Percentiles rank a stretch among this genome's conserved stretches.
phyloP scores from a whole-genome alignment of 306 rosid species.

The Castanea crenata region DNA sequence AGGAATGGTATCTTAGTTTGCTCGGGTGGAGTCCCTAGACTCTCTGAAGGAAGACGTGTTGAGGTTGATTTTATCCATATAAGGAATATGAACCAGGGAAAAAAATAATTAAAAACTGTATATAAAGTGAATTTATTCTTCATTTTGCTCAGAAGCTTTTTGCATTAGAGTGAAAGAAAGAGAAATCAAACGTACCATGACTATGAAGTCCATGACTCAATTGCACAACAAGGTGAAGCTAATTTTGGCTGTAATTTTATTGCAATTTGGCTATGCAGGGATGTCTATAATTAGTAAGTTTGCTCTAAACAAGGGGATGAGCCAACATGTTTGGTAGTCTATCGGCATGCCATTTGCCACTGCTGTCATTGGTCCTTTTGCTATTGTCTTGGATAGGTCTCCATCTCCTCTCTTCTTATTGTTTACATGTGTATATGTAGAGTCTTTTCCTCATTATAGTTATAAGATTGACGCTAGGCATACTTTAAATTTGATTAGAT shows the following conservation, averaged over 20 bases:
- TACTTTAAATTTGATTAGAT: too few species aligned
- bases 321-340: constrained; percentile 47
- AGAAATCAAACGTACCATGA: constrained; percentile 1
- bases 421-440: not conserved
- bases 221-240: constrained; percentile 25
- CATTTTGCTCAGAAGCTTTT: too few species aligned
- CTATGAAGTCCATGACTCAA: constrained; percentile 8
- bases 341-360: constrained; percentile 46
- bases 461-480: too few species aligned
- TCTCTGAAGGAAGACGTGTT: too few species aligned
- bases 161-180: not conserved
- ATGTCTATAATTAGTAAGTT: constrained; percentile 33
- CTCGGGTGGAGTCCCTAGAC: too few species aligned
- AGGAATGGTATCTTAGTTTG: too few species aligned
- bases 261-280: constrained; percentile 54
- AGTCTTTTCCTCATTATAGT: not conserved
- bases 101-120: too few species aligned
- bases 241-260: constrained; percentile 28
- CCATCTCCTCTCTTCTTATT: not conserved
- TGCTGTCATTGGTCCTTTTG: constrained; percentile 42
- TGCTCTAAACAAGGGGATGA: constrained; percentile 50
- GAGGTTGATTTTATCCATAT: too few species aligned
- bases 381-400: constrained; percentile 48
- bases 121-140: too few species aligned
- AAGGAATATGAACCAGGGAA: too few species aligned